Base-by-base conservation (phyloP, 2,329 filamentous ascomycete species). In the Tolypocladium album region DNA sequence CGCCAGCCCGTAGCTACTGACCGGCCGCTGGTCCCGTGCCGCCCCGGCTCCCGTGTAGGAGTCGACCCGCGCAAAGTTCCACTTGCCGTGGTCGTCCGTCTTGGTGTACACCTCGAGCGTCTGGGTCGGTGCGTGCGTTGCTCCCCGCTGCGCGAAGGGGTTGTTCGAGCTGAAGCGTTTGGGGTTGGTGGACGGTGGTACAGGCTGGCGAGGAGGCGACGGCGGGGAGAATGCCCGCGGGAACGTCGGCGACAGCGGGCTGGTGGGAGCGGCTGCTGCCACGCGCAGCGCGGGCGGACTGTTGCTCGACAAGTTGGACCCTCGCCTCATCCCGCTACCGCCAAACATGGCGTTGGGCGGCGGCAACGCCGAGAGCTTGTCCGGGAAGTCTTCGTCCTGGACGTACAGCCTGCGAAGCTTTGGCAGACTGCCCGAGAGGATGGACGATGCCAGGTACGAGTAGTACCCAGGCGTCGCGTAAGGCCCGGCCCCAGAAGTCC, bases 341-440 rank as follows among this genome's bases (percentile, higher is more conserved):
- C 67, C 66, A 55, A 73, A 72, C 50, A 67, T 65, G 17, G 71
- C 69, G 55, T 69, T 78, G 0, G 90, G 88, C 1, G 88, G 88
- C 2, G 89, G 88, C 8, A 93, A 79, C 17, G 78, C 79, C 52
- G 92, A 81, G 7, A 97, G 83, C 13, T 87, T 82, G 65, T 96
- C 90, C 2, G 92, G 87, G 70, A 97, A 96, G 57, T 84, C 80
- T 34, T 88, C 84, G 67, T 97, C 92, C 57, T 90, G 88, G 22
- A 97, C 93, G 70, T 95, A 97, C 9, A 97, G 82, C 27, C 87
- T 83, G 42, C 81, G 81, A 11, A 97, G 80, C 42, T 82, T 83
- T 1, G 92, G 91, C 9, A 97, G 80, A 9, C 85, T 83, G 63
- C 88, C 88, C 20, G 85, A 82, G 62, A 94, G 84, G 39, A 97